Evolutionary conservation across 2,329 filamentous ascomycete species (phyloP), one percentile per base, ranked within the genome.

Genomic region (Didymella segeticola): DNA sequence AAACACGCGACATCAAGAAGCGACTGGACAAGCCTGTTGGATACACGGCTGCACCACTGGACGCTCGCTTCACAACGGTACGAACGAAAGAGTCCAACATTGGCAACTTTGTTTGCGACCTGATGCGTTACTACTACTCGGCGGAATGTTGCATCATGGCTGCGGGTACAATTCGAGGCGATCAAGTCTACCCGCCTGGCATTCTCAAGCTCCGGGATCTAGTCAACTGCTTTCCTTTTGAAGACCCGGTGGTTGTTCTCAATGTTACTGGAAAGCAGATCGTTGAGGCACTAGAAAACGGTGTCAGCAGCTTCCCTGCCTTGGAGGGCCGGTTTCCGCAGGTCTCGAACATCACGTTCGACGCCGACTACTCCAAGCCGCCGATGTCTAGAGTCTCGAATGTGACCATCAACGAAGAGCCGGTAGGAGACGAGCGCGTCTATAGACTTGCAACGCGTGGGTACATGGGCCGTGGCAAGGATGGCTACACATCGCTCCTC

Each of bases 191-290:
- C 65, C 86, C 91, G 0, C 90, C 91, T 0, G 92, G 92, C 0
- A 80, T 92, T 0, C 78, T 96, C 7, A 81, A 87, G 20, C 78
- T 96, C 54, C 90, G 90, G 67, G 91, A 96, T 66, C 85, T 96
- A n/a, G 84, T 92, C 52, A 89, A 90, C 43, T 96, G 91, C 68
- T 96, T 96, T 62, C 93, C 93, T 0, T 96, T 97, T 64, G 92
- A 96, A 69, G 92, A 96, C 60, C 91, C 92, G 0, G 89, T 93
- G 1, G 88, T 96, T 0, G 85, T 96, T 4, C 79, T 96, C 55
- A 84, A 83, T 27, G 81, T 91, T 4, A 86, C 79, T 0, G 93
- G 93, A 0, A 80, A 85, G 63, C 89, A 87, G 1, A 85, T 97
- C 26, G 80, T 87, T 66, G 87, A 86, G n/a, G 92, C 92, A 0